These are phyloP conservation scores for Sphagnum contortum DNA, from an alignment of 225 moss, liverwort and hornwort species.

Conservation along the genomic window DNA sequence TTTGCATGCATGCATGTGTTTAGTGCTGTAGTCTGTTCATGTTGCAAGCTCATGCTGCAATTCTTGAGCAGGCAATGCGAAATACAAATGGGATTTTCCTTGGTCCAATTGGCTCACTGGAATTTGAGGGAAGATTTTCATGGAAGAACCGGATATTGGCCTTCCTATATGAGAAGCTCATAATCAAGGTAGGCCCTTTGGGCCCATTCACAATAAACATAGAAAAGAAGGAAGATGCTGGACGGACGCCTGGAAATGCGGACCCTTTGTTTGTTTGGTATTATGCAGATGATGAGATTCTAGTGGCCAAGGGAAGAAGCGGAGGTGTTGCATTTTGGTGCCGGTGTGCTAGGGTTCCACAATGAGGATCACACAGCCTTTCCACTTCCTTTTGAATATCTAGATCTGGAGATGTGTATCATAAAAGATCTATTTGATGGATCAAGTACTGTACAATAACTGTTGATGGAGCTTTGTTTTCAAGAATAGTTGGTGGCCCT, in stretches of 20 bases:
- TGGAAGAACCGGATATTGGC: conserved; percentile 56
- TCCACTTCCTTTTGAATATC: no score
- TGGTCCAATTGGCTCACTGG: conserved; percentile 54
- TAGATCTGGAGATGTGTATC: no score
- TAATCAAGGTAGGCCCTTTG: conserved; percentile 60
- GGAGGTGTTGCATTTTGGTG: conserved; percentile 84
- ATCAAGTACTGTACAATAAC: no score
- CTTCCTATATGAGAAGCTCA: conserved; percentile 57
- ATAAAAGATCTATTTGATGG: no score
- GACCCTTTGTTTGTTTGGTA: conserved; percentile 73
- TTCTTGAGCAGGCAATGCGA: conserved; percentile 31
- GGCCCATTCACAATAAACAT: conserved; percentile 57
- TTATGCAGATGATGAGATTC: conserved; percentile 84
- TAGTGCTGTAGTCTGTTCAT: no score
- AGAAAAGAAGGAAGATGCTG: conserved; percentile 38
- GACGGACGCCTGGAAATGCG: conserved; percentile 25
- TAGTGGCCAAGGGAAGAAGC: conserved; percentile 60
- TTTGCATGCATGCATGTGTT: no score
- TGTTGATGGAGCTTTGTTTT: no score
- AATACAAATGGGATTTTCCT: conserved; percentile 79
- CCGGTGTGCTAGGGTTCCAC: conserved; percentile 48
- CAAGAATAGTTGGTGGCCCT: no score
- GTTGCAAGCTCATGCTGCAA: no score
- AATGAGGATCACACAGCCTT: background rate
- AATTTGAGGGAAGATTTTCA: conserved; percentile 42